Conservation (phyloP, 2,329 filamentous ascomycete species). For the Stachybotrys elegans region DNA sequence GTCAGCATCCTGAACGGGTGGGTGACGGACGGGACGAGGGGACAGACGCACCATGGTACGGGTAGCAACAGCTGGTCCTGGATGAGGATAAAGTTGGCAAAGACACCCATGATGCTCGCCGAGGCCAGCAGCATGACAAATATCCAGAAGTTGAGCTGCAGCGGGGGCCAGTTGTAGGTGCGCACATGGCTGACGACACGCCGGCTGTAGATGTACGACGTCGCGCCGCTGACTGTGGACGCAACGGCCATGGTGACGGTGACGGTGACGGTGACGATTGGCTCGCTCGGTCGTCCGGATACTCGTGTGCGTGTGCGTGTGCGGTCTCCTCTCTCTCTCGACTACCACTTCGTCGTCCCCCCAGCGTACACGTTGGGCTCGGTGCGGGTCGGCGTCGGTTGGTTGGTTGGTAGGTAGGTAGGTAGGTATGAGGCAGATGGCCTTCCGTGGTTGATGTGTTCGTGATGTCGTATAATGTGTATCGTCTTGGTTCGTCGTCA, state of each 20-base stretch:
- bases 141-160: conserved; percentile 64
- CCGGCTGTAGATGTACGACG: conserved; percentile 39
- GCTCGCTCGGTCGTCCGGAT: background rate
- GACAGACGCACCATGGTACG: conserved; percentile 51
- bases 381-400: background rate
- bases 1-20: background rate
- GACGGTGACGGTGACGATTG: background rate
- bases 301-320: background rate
- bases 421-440: too few species aligned
- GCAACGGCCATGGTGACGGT: background rate
- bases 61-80: conserved; percentile 50
- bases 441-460: background rate
- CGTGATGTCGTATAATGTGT: background rate
- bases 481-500: background rate
- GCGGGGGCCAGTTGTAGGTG: conserved; percentile 64
- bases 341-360: background rate
- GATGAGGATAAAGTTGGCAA: conserved; percentile 53
- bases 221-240: conserved; percentile 20
- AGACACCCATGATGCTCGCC: conserved; percentile 55
- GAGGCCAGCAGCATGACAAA: conserved; percentile 59
- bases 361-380: background rate
- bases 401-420: background rate
- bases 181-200: conserved; percentile 41
- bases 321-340: background rate
- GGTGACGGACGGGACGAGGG: background rate